Evolutionary conservation across 2,329 filamentous ascomycete species (phyloP).

Genomic region (Xylaria sp.): DNA sequence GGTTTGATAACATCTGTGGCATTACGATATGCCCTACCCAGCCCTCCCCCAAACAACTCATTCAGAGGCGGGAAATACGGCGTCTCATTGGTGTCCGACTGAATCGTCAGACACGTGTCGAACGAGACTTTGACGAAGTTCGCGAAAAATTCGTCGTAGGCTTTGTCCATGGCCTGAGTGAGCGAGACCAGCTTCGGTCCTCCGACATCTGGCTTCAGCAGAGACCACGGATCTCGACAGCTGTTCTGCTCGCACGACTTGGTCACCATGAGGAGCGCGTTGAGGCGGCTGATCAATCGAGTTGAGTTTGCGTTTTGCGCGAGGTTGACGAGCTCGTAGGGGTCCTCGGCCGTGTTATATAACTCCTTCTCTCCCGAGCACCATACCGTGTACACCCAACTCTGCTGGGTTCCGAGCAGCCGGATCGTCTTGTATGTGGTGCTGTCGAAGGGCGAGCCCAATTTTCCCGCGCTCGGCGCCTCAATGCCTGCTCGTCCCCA

Average conservation of each 20-base stretch:
- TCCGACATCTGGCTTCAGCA: neutral
- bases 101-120: neutral
- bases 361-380: slow-evolving; percentile 3
- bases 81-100: neutral
- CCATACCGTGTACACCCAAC: slow-evolving; percentile 4
- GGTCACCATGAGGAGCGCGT: slow-evolving; percentile 9
- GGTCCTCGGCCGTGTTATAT: neutral
- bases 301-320: neutral
- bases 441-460: neutral
- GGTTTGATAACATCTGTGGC: slow-evolving; percentile 1
- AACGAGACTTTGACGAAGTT: slow-evolving; percentile 2
- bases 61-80: slow-evolving; percentile 7
- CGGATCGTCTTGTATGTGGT: neutral
- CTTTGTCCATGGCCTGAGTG: neutral
- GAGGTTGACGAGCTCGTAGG: slow-evolving; percentile 9
- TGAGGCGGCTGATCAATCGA: slow-evolving; percentile 8
- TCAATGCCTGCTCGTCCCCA: slow-evolving; percentile 1
- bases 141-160: neutral
- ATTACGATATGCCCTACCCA: neutral
- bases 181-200: neutral
- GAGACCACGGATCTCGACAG: slow-evolving; percentile 4
- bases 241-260: slow-evolving; percentile 7
- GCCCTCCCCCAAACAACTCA: neutral
- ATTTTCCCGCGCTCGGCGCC: neutral
- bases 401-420: neutral